phyloP scores from a whole-genome alignment of 257 asterid species.

The Anisodus acutangulus region DNA sequence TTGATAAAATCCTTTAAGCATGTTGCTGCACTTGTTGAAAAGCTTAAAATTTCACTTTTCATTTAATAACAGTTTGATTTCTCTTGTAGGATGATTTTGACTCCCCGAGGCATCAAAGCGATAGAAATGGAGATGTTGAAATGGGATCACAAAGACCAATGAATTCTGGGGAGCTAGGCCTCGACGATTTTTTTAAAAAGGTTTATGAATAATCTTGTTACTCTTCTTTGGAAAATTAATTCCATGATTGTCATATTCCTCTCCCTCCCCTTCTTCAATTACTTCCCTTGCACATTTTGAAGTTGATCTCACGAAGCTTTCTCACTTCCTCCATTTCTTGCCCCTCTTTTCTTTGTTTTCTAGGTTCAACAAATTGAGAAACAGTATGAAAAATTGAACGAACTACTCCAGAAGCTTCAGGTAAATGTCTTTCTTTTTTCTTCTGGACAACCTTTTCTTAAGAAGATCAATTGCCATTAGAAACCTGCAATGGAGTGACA shows the following conservation, averaged over 20 bases:
- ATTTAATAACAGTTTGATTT: neutral
- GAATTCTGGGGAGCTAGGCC: constrained; percentile 69
- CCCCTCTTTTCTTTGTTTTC: constrained; percentile 35
- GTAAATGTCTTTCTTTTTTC: constrained; percentile 40
- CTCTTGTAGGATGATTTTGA: constrained; percentile 39
- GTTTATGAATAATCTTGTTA: constrained; percentile 45
- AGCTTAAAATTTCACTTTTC: neutral
- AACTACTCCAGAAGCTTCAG: constrained; percentile 88
- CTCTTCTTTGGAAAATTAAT: constrained; percentile 14
- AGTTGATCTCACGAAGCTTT: constrained; percentile 10
- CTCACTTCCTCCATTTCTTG: constrained; percentile 16
- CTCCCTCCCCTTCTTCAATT: constrained; percentile 5
- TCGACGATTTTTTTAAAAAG: constrained; percentile 89
- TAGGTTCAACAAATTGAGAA: constrained; percentile 94
- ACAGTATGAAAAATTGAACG: constrained; percentile 79
- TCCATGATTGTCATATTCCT: constrained; percentile 25
- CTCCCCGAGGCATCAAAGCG: constrained; percentile 57
- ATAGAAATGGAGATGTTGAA: constrained; percentile 81
- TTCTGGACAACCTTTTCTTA: constrained; percentile 1
- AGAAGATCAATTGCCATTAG: neutral
- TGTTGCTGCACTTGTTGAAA: neutral
- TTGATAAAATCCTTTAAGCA: neutral
- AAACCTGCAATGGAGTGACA: neutral
- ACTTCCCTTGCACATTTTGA: neutral
- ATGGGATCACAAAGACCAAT: constrained; percentile 68